A percentile compares a stretch with the other conserved stretches of the same genome.
phyloP scores from a whole-genome alignment of 768 basidiomycete species.

The Trametes punicea region DNA sequence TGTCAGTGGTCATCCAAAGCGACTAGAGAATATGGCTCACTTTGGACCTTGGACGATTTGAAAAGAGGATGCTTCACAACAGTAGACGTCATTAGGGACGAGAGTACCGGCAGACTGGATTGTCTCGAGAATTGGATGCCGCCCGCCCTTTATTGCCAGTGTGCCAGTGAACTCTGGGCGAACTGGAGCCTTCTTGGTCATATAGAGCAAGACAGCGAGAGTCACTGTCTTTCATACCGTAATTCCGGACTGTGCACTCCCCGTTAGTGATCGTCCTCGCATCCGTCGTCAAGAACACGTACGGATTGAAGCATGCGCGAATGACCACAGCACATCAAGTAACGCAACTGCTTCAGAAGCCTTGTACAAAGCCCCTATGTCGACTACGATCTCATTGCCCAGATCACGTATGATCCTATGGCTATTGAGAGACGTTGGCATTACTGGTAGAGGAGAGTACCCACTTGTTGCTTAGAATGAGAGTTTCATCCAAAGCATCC shows the following conservation, averaged over 20 bases:
- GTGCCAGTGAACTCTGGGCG: slow-evolving; percentile 92
- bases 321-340: slow-evolving; percentile 87
- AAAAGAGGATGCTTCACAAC: slow-evolving; percentile 79
- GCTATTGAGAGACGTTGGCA: neutral
- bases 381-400: slow-evolving; percentile 60
- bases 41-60: slow-evolving; percentile 92
- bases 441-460: slow-evolving; percentile 12
- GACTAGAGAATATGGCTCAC: slow-evolving; percentile 38
- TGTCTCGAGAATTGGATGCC: slow-evolving; percentile 84
- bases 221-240: slow-evolving; percentile 34
- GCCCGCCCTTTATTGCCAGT: slow-evolving; percentile 82
- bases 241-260: slow-evolving; percentile 41
- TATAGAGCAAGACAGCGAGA: neutral
- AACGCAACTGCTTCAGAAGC: slow-evolving; percentile 91
- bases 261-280: neutral
- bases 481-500: slow-evolving; percentile 85
- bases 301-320: slow-evolving; percentile 82
- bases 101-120: slow-evolving; percentile 64
- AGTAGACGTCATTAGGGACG: slow-evolving; percentile 89
- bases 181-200: slow-evolving; percentile 40
- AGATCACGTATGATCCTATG: slow-evolving; percentile 82
- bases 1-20: neutral
- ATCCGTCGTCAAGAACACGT: slow-evolving; percentile 27
- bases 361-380: slow-evolving; percentile 82
- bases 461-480: slow-evolving; percentile 81